These are phyloP conservation scores for Penicillium soppii DNA, from an alignment of 495 filamentous ascomycete genomes.

Conservation along the genomic window DNA sequence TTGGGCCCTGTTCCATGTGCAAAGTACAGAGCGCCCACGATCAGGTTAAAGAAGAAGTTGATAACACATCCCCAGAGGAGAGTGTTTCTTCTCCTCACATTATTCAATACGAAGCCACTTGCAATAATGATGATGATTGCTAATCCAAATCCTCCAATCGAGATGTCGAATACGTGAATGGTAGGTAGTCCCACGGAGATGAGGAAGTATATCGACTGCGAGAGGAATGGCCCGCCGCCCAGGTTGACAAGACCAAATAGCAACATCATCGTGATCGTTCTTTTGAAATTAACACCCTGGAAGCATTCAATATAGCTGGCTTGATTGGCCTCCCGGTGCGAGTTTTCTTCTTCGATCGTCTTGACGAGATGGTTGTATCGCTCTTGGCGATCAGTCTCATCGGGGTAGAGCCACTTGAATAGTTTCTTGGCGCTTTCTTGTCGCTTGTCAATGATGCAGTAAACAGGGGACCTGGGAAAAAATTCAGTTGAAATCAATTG, in stretches of 20 bases:
- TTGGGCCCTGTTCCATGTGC: conserved; percentile 5
- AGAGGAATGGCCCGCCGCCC: conserved; percentile 20
- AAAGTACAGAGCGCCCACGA: conserved; percentile 12
- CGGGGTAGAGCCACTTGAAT: conserved; percentile 7
- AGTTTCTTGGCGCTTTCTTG: conserved; percentile 8
- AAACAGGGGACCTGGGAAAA: conserved; percentile 3
- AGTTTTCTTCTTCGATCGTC: conserved; percentile 19
- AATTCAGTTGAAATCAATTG: not conserved
- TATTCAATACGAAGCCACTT: conserved; percentile 6
- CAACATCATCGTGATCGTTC: conserved; percentile 25
- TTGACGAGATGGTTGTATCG: conserved; percentile 16
- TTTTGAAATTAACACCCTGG: conserved; percentile 22
- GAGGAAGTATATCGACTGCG: conserved; percentile 28
- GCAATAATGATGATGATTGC: conserved; percentile 20
- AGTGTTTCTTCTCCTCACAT: conserved; percentile 3
- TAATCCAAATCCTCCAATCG: conserved; percentile 25
- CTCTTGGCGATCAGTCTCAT: conserved; percentile 11
- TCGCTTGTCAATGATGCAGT: conserved; percentile 6
- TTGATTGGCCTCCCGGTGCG: conserved; percentile 8
- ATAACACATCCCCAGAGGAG: conserved; percentile 7
- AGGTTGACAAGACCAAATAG: conserved; percentile 22
- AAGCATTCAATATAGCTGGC: conserved; percentile 21
- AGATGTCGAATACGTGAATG: conserved; percentile 19
- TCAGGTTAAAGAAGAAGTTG: conserved; percentile 12
- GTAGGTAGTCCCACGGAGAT: conserved; percentile 23